A percentile compares a stretch with the other conserved stretches of the same genome.
These are phyloP conservation scores for Elongisporangium senticosum DNA, from an alignment of 352 stramenopile genomes.

Conservation along the genomic window DNA sequence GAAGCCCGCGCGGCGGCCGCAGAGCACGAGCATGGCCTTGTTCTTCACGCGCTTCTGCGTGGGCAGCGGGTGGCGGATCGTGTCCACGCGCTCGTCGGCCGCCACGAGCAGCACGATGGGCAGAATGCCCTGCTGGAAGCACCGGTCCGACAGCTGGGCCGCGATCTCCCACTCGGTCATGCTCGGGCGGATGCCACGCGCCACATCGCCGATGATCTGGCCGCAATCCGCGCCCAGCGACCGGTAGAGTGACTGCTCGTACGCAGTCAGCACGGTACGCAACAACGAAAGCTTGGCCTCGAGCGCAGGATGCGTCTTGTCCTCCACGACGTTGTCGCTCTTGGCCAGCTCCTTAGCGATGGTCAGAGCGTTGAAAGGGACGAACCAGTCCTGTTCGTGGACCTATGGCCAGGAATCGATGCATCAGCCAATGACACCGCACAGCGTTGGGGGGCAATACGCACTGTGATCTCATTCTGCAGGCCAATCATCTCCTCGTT, in stretches of 20 bases:
- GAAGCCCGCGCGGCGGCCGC: constrained; percentile 52
- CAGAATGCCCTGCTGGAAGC: constrained; percentile 41
- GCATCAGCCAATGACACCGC: background rate
- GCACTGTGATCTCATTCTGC: constrained; percentile 26
- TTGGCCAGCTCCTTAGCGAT: constrained; percentile 33
- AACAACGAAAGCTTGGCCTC: constrained; percentile 26
- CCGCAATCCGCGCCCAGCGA: constrained; percentile 52
- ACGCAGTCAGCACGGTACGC: constrained; percentile 37
- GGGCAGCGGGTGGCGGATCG: constrained; percentile 59
- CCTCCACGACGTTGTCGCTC: constrained; percentile 29
- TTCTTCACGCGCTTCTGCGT: constrained; percentile 64
- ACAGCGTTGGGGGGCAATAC: background rate
- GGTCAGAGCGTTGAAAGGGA: constrained; percentile 17
- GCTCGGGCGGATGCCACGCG: constrained; percentile 28
- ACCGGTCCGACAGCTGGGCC: constrained; percentile 26
- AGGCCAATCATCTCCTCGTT: constrained; percentile 62
- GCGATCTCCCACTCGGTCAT: constrained; percentile 59
- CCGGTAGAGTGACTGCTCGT: constrained; percentile 56
- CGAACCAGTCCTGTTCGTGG: constrained; percentile 52
- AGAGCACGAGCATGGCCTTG: constrained; percentile 77
- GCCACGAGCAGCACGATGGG: constrained; percentile 56
- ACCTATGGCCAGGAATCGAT: constrained; percentile 11
- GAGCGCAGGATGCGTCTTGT: constrained; percentile 20
- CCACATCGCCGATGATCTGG: constrained; percentile 51
- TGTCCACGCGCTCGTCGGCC: constrained; percentile 58